Evolutionary conservation across 345 rosid species (phyloP).

Genomic region (Eucalyptus microcorys): DNA sequence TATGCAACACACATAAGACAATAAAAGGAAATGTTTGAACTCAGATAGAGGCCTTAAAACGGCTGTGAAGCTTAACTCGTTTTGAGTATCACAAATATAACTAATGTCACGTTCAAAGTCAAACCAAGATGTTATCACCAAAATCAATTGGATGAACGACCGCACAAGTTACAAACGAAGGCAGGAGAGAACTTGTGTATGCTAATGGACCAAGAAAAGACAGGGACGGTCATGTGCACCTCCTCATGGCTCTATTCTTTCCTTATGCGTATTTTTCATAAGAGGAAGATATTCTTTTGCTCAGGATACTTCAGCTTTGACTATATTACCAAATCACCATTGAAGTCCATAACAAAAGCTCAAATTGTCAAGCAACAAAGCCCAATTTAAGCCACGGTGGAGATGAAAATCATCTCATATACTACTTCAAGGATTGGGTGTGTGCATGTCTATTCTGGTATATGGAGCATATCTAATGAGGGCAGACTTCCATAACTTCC

Average conservation of each 20-base stretch:
- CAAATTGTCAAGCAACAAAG: not conserved
- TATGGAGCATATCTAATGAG: not conserved
- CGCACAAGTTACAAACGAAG: not conserved
- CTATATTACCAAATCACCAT: not conserved
- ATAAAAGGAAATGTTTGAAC: not conserved
- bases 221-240: not conserved
- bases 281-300: not conserved
- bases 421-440: not conserved
- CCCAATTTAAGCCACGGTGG: not conserved
- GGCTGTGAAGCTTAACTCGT: not conserved
- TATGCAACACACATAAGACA: not conserved
- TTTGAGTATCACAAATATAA: not conserved
- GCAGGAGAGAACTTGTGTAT: not conserved
- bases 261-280: not conserved
- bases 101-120: not conserved
- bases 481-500: not conserved
- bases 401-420: not conserved
- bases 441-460: not conserved
- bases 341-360: not conserved
- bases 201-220: not conserved
- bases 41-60: not conserved
- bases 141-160: not conserved
- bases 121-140: not conserved
- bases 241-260: not conserved
- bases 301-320: not conserved